Evolutionary conservation across 2,329 filamentous ascomycete species (phyloP), one percentile per base, ranked within the genome.

Genomic region (Elsinoe batatas): DNA sequence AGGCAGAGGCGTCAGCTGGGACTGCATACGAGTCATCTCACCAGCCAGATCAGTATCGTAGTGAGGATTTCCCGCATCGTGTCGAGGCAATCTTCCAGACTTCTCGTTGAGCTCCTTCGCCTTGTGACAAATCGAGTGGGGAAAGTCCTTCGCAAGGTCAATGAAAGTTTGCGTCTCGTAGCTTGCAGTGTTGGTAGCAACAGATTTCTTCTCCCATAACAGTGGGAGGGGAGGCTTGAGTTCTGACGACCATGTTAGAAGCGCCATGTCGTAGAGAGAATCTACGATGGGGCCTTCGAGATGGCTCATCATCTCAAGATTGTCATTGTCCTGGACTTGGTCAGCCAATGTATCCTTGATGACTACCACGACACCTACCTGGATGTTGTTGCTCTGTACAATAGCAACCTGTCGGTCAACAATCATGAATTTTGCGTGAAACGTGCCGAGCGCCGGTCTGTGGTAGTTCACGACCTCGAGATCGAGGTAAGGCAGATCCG

Each of bases 241-340:
- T 1, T 71, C 69, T 58, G 82, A 82, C 60, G 84, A 75, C 87
- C 87, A 91, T 0, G 83, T 85, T 6, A 90, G 76, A 37, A 90
- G 67, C 0, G 84, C 84, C 60, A 83, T 83, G 60, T 91, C 87
- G 64, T 88, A 90, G 20, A 91, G 69, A 1, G 81, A 81, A 62
- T 90, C 84, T 0, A 91, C 86, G 57, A 91, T 86, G 0, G 85
- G 80, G 0, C 87, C 87, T 69, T 91, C 85, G 0, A 89, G 66
- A 56, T 88, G 85, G 2, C 80, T 76, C 79, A 88, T 83, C 87
- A 91, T 90, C 68, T 91, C 87, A 56, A 90, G 58, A 61, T 91
- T 91, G 62, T 87, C 84, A 54, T 89, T 91, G 58, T 68, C 64
- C 58, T 49, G 30, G 33, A 56, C 13, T 22, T 35, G 18, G 20